Conservation (phyloP, 495 filamentous ascomycete species). For the Podospora didyma region DNA sequence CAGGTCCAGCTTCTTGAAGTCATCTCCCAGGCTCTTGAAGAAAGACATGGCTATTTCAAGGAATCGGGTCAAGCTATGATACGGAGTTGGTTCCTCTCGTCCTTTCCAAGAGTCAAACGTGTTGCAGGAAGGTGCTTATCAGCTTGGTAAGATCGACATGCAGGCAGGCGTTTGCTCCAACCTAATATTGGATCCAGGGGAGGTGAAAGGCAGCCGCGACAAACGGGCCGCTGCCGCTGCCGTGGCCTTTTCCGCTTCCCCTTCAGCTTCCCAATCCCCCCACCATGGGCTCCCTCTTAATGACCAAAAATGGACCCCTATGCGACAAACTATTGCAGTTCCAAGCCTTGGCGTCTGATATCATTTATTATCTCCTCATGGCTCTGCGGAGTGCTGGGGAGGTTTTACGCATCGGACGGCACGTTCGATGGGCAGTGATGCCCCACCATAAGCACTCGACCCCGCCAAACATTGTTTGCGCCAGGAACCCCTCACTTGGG, state of each 20-base stretch:
- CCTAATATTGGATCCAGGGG: too few relatives aligned
- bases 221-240: too few relatives aligned
- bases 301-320: neutral
- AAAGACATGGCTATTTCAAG: slow-evolving; percentile 21
- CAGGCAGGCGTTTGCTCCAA: too few relatives aligned
- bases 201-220: too few relatives aligned
- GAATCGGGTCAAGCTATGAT: neutral
- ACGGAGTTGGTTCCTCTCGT: neutral
- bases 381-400: neutral
- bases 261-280: neutral
- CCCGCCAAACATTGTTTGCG: neutral
- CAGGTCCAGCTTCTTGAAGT: slow-evolving; percentile 17
- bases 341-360: neutral
- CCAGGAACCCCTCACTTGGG: neutral
- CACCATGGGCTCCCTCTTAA: neutral
- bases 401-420: neutral
- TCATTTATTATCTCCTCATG: neutral
- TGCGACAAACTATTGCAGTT: too few relatives aligned
- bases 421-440: neutral
- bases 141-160: neutral
- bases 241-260: too few relatives aligned
- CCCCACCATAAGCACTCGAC: neutral
- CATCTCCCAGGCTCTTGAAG: slow-evolving; percentile 26
- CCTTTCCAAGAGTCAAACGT: neutral
- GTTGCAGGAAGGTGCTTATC: neutral